Percentiles rank a stretch among this genome's conserved stretches.
These are phyloP conservation scores for Rutstroemia sp. DNA, from an alignment of 2,329 filamentous ascomycete species.

Conservation along the genomic window DNA sequence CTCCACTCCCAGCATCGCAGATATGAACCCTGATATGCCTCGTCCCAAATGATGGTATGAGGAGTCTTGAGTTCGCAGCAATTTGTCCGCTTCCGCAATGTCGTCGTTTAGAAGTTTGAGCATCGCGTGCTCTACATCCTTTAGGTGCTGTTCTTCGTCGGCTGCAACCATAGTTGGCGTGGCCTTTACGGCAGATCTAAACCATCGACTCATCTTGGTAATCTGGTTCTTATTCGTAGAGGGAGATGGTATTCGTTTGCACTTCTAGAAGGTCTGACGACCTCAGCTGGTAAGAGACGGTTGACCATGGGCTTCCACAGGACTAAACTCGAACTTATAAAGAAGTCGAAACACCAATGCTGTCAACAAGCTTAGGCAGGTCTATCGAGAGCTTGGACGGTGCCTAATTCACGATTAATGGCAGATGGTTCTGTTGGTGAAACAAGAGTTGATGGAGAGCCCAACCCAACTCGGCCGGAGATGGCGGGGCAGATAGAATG, in stretches of 20 bases:
- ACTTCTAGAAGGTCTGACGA: neutral
- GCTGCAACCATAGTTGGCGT: constrained; percentile 26
- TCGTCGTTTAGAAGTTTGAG: constrained; percentile 82
- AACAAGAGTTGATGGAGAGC: neutral
- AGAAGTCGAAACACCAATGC: neutral
- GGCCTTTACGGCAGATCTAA: constrained; percentile 21
- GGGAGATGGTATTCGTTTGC: neutral
- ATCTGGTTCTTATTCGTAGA: neutral
- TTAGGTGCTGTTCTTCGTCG: constrained; percentile 46
- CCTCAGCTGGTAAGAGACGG: neutral
- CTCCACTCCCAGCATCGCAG: constrained; percentile 83
- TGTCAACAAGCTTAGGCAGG: neutral
- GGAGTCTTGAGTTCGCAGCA: constrained; percentile 64
- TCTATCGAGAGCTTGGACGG: neutral
- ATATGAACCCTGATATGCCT: constrained; percentile 76
- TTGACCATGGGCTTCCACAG: neutral
- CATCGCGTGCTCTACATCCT: constrained; percentile 56
- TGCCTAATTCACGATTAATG: neutral
- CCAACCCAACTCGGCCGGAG: neutral
- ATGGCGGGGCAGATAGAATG: neutral
- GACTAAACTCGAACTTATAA: neutral
- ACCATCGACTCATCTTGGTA: constrained; percentile 28
- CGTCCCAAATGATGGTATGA: constrained; percentile 84
- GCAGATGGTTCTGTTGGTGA: neutral
- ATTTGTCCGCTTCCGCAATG: constrained; percentile 72